Percentiles rank a stretch among this genome's conserved stretches.
phyloP scores from a whole-genome alignment of 495 filamentous ascomycete genomes.

The Penicillium lividum region DNA sequence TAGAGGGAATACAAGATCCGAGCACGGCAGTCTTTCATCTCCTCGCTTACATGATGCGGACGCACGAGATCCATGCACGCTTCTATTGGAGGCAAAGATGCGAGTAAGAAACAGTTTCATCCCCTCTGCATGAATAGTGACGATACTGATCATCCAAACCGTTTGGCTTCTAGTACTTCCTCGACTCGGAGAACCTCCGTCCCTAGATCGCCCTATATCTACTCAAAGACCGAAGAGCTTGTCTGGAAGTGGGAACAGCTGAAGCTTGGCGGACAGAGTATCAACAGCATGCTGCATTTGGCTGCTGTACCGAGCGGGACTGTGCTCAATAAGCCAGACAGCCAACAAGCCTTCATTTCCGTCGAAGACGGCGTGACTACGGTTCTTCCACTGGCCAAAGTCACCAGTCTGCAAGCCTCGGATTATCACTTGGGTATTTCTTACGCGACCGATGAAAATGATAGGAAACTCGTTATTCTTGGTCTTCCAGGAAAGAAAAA shows the following conservation, averaged over 20 bases:
- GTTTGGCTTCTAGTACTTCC: neutral
- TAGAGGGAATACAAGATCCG: neutral
- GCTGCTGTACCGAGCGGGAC: neutral
- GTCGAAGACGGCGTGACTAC: slow-evolving; percentile 2
- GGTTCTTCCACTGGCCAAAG: slow-evolving; percentile 3
- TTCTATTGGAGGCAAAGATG: neutral
- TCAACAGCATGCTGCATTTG: neutral
- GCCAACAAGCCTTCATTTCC: slow-evolving; percentile 2
- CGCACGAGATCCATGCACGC: neutral
- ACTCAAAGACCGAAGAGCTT: slow-evolving; percentile 16
- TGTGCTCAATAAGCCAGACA: slow-evolving; percentile 3
- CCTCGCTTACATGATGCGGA: neutral
- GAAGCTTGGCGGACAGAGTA: slow-evolving; percentile 14
- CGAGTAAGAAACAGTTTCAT: neutral
- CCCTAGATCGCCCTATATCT: slow-evolving; percentile 9
- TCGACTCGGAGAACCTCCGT: neutral
- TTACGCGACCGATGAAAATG: neutral
- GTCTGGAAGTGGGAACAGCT: slow-evolving; percentile 17
- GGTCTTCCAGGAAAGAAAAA: neutral
- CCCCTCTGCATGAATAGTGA: neutral
- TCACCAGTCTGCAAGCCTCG: slow-evolving; percentile 2
- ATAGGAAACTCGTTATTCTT: slow-evolving; percentile 12
- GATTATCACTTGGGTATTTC: slow-evolving; percentile 8
- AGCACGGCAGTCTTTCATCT: neutral
- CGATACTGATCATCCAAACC: neutral